phyloP scores from a whole-genome alignment of 139 green algal genomes.

The Coccomyxa sp. region DNA sequence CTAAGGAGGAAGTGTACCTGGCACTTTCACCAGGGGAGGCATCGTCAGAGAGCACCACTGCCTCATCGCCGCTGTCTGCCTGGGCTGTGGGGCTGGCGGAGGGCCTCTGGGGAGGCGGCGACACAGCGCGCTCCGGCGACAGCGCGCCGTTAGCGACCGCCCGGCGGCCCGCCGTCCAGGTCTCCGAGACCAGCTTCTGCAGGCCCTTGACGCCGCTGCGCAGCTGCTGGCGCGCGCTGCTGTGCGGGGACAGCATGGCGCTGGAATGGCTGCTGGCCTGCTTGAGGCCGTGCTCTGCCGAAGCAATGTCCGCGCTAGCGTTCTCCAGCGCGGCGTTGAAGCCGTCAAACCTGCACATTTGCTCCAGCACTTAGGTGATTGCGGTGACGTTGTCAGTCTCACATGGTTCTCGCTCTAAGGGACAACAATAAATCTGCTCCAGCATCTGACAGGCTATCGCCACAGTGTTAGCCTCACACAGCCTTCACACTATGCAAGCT shows the following conservation, averaged over 20 bases:
- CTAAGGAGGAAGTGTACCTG: too few relatives aligned
- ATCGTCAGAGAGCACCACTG: too few relatives aligned
- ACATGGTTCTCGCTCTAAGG: too few relatives aligned
- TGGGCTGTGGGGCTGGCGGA: not conserved
- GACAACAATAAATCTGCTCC: too few relatives aligned
- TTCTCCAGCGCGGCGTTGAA: constrained; percentile 1
- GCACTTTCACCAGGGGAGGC: too few relatives aligned
- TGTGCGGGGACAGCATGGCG: not conserved
- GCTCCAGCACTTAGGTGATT: too few relatives aligned
- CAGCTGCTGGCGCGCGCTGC: not conserved
- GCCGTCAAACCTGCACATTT: constrained; percentile 11
- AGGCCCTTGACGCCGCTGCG: not conserved
- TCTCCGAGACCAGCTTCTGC: not conserved
- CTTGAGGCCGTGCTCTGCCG: not conserved
- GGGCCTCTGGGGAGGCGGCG: not conserved
- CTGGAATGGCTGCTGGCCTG: not conserved
- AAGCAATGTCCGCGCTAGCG: not conserved
- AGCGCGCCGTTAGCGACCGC: not conserved
- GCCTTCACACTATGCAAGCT: too few relatives aligned
- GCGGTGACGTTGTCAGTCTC: too few relatives aligned
- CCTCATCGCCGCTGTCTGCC: too few relatives aligned
- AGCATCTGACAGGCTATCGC: too few relatives aligned
- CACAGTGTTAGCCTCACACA: too few relatives aligned
- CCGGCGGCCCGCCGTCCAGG: not conserved
- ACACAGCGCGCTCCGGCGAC: not conserved